Evolutionary conservation across 2,329 filamentous ascomycete genomes (phyloP).

Genomic region (Aspergillus fructus): DNA sequence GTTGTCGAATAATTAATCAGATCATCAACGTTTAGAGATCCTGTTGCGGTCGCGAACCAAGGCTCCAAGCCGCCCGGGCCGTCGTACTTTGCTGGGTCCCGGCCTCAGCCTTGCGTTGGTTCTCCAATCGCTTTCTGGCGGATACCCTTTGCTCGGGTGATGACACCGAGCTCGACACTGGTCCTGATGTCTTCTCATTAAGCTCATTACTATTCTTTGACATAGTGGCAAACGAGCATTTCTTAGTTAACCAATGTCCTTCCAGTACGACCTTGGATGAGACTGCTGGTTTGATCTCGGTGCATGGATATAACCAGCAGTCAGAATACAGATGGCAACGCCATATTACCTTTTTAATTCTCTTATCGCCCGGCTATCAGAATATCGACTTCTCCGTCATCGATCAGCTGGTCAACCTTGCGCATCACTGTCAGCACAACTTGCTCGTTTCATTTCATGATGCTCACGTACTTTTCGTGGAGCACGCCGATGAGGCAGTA

Average conservation of each 20-base stretch:
- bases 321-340: neutral
- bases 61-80: constrained; percentile 14
- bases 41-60: constrained; percentile 9
- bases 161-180: neutral
- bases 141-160: neutral
- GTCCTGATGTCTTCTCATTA: neutral
- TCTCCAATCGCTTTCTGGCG: neutral
- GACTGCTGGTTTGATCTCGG: neutral
- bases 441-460: neutral
- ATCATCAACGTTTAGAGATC: neutral
- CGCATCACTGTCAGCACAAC: neutral
- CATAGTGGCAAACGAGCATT: neutral
- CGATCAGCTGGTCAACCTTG: neutral
- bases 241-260: neutral
- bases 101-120: neutral
- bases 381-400: neutral
- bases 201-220: neutral
- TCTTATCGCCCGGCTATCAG: neutral
- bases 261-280: neutral
- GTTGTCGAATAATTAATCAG: neutral
- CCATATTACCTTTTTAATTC: neutral
- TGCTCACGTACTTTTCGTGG: neutral
- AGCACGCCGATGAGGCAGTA: neutral
- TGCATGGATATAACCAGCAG: neutral
- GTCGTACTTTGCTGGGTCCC: constrained; percentile 4